phyloP scores from a whole-genome alignment of 2,329 filamentous ascomycete genomes.

The Ascochyta pisi region DNA sequence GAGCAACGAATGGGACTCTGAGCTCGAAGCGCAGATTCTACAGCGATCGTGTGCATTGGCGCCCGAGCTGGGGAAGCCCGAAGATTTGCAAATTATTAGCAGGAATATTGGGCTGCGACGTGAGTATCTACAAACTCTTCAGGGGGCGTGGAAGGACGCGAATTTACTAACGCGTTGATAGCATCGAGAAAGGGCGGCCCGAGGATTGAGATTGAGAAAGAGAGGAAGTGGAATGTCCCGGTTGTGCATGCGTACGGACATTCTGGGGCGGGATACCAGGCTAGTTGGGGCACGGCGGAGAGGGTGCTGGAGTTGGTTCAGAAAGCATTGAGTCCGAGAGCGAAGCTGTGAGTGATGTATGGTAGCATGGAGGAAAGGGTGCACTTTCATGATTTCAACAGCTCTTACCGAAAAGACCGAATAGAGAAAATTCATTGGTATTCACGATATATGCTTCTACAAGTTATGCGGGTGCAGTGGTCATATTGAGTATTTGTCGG shows the following conservation, averaged over 20 bases:
- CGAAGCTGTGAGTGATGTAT: slow-evolving; percentile 31
- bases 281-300: slow-evolving; percentile 54
- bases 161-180: slow-evolving; percentile 11
- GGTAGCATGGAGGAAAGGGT: no score
- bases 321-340: slow-evolving; percentile 28
- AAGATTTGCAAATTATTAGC: slow-evolving; percentile 76
- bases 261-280: slow-evolving; percentile 75
- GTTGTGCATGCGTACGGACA: slow-evolving; percentile 81
- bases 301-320: slow-evolving; percentile 51
- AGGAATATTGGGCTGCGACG: slow-evolving; percentile 82
- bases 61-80: slow-evolving; percentile 71
- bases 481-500: no score
- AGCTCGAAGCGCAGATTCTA: slow-evolving; percentile 84
- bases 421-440: no score
- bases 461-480: no score
- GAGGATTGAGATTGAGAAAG: slow-evolving; percentile 73
- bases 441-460: no score
- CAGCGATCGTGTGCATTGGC: slow-evolving; percentile 70
- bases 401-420: not conserved
- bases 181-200: slow-evolving; percentile 74
- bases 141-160: not conserved
- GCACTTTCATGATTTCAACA: not conserved
- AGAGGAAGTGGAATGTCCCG: slow-evolving; percentile 62
- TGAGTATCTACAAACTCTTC: slow-evolving; percentile 23
- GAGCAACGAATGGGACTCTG: slow-evolving; percentile 79